Base-by-base conservation (phyloP, 768 basidiomycete species). In the Dendrothele bispora region DNA sequence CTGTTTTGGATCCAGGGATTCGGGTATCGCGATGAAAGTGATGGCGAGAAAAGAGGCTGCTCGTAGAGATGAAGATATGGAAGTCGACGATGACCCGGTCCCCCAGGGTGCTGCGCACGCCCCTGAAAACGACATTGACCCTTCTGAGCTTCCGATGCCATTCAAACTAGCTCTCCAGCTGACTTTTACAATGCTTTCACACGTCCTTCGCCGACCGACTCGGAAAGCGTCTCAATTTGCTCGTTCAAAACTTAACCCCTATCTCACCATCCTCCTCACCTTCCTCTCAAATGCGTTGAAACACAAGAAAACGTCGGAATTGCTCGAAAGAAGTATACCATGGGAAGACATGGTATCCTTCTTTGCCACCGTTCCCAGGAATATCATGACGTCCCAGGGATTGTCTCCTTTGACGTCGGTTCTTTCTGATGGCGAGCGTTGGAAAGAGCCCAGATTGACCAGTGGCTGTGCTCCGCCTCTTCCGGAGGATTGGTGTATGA, bases 401-500 rank as follows among this genome's bases (percentile, higher is more conserved):
- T 56, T 82, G 27, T 58, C 66, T 49, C 49, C 56, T 46, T 30
- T 51, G 20, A 28, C 54, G 51, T 30, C 61, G 52, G 15, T 41
- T 22, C 54, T 58, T 39, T 36, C 62, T 26, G 62, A 69, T n/a
- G 62, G 67, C 28, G 77, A 85, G 37, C 75, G 78, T 29, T 83
- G 84, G 73, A 62, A 70, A 20, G 82, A 94, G 72, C n/a, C n/a
- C n/a, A n/a, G n/a, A n/a, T 72, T 90, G 26, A 88, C 86, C 1
- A 82, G 74, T 37, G 81, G 81, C 12, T 85, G 82, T 51, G 68
- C 79, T 18, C 84, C 84, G 0, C 84, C 91, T 0, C 70, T 98
- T 2, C 78, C 89, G 0, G 97, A 99, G 65, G 97, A 98, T 59
- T 98, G 95, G 93, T 90, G 88, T 58, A 62, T 98, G 55, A 79